A percentile compares a stretch with the other conserved stretches of the same genome.
phyloP scores from a whole-genome alignment of 495 filamentous ascomycete genomes.

The Cudoniella acicularis region DNA sequence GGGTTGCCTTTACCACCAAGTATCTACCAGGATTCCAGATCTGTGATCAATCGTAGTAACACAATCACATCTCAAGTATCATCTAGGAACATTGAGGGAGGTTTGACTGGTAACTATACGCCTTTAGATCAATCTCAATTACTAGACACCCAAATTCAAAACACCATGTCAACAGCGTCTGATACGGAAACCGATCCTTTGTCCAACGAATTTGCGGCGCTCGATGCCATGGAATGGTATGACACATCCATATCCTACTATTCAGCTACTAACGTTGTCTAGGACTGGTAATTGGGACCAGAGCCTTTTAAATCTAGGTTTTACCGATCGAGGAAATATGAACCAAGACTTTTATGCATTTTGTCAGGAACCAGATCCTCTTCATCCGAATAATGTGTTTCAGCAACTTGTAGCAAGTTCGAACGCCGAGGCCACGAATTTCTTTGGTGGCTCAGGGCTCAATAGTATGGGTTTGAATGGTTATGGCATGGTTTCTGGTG shows the following conservation, averaged over 20 bases:
- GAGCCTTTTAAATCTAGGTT: conserved; percentile 56
- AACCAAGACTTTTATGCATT: conserved; percentile 44
- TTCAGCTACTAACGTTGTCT: conserved; percentile 2
- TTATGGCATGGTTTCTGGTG: conserved; percentile 10
- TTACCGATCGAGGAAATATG: conserved; percentile 46
- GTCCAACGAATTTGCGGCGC: conserved; percentile 59
- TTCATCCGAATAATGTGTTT: conserved; percentile 23
- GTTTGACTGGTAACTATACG: neutral
- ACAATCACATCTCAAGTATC: neutral
- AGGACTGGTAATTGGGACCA: conserved; percentile 42
- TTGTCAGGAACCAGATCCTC: conserved; percentile 48
- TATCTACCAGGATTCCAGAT: conserved; percentile 17
- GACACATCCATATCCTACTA: conserved; percentile 20
- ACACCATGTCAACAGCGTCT: conserved; percentile 25
- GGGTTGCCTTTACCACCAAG: conserved; percentile 8
- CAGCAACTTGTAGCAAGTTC: conserved; percentile 25
- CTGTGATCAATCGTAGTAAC: neutral
- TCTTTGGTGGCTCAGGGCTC: conserved; percentile 16
- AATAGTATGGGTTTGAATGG: conserved; percentile 4
- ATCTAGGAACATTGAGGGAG: neutral
- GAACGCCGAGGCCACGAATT: conserved; percentile 18
- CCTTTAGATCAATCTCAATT: neutral
- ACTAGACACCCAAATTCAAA: conserved; percentile 13
- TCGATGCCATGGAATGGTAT: conserved; percentile 56
- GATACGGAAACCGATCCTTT: conserved; percentile 53